Evolutionary conservation across 495 filamentous ascomycete species (phyloP).

Genomic region (Letharia lupina): DNA sequence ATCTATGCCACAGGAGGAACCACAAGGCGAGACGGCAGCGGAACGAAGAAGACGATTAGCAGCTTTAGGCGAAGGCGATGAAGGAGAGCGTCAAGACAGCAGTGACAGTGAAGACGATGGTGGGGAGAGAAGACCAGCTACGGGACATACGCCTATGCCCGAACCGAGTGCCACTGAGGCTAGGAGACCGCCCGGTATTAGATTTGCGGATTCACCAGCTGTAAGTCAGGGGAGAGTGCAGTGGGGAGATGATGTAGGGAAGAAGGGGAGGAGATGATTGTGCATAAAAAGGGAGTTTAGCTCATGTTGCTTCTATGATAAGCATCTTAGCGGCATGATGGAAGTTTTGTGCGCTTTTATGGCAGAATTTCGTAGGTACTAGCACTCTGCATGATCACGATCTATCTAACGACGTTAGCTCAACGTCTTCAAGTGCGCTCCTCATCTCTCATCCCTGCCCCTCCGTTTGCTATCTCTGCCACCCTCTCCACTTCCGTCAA

Average conservation of each 20-base stretch:
- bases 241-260: slow-evolving; percentile 25
- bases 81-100: slow-evolving; percentile 33
- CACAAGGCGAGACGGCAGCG: slow-evolving; percentile 67
- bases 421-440: too few relatives aligned
- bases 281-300: background rate
- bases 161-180: slow-evolving; percentile 17
- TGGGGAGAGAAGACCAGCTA: slow-evolving; percentile 46
- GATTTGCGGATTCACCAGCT: slow-evolving; percentile 24
- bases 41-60: slow-evolving; percentile 76
- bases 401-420: background rate
- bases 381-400: background rate
- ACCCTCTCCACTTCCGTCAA: too few relatives aligned
- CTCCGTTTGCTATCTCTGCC: too few relatives aligned
- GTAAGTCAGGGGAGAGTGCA: slow-evolving; percentile 22
- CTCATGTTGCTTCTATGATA: background rate
- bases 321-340: background rate
- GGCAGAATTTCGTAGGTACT: background rate
- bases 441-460: too few relatives aligned
- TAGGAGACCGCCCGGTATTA: slow-evolving; percentile 17
- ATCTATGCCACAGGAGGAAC: slow-evolving; percentile 26
- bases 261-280: slow-evolving; percentile 9
- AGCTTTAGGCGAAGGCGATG: slow-evolving; percentile 61
- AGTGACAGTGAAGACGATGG: slow-evolving; percentile 56
- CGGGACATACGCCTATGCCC: slow-evolving; percentile 41
- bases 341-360: background rate